Conservation (phyloP, 2,329 filamentous ascomycete genomes). For the Aspergillus uvarum region DNA sequence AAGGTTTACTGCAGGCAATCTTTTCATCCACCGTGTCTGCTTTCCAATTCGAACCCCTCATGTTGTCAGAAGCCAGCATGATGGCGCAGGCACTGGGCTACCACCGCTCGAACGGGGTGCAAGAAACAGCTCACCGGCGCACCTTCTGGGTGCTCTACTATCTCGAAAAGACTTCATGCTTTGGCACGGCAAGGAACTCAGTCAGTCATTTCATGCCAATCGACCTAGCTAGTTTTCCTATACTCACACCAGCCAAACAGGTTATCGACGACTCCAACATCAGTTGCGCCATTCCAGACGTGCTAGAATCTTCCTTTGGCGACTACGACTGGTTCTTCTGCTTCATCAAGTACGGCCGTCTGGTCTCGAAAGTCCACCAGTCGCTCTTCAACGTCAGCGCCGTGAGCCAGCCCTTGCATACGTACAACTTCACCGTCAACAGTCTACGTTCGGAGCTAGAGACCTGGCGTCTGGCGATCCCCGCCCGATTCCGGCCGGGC, state of each 20-base stretch:
- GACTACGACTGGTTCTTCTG: slow-evolving; percentile 40
- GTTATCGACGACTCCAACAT: slow-evolving; percentile 40
- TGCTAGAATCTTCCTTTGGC: slow-evolving; percentile 33
- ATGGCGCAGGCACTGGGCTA: slow-evolving; percentile 35
- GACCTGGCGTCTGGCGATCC: slow-evolving; percentile 34
- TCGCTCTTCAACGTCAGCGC: slow-evolving; percentile 37
- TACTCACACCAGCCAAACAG: slow-evolving; percentile 14
- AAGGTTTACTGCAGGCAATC: slow-evolving; percentile 29
- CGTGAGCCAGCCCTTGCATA: slow-evolving; percentile 13
- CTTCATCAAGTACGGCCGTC: slow-evolving; percentile 31
- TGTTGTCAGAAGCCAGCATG: slow-evolving; percentile 37
- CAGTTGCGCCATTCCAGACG: slow-evolving; percentile 34
- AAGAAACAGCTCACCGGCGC: slow-evolving; percentile 18
- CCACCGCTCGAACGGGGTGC: slow-evolving; percentile 24
- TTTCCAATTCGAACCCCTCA: slow-evolving; percentile 34
- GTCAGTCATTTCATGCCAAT: slow-evolving; percentile 22
- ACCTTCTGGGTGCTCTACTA: slow-evolving; percentile 45
- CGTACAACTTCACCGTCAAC: slow-evolving; percentile 18
- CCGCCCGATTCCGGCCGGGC: slow-evolving; percentile 32
- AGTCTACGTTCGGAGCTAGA: slow-evolving; percentile 31
- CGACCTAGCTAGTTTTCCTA: neutral
- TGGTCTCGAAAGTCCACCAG: slow-evolving; percentile 35
- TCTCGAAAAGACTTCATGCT: slow-evolving; percentile 40
- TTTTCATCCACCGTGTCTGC: slow-evolving; percentile 39
- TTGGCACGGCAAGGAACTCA: slow-evolving; percentile 33